These are phyloP conservation scores for Baudoinia panamericana DNA, from an alignment of 495 filamentous ascomycete species.

Conservation along the genomic window DNA sequence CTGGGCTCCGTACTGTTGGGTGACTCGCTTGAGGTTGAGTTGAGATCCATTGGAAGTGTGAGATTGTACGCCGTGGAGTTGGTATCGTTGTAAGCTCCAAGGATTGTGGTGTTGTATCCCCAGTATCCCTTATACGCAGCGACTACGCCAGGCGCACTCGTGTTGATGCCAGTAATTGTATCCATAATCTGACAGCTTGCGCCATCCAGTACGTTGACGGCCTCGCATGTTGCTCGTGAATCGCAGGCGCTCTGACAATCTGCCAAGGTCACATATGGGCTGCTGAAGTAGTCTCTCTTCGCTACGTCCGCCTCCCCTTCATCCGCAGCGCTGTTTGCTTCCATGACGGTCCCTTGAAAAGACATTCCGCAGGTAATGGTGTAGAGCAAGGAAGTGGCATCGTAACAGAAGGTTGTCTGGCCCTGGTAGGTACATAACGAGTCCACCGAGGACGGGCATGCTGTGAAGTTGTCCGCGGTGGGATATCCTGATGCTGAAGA, in stretches of 20 bases:
- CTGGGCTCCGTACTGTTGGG: too few species aligned
- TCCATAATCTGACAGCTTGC: constrained; percentile 1
- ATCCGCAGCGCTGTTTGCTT: not conserved
- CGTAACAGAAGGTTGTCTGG: constrained; percentile 12
- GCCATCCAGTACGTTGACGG: constrained; percentile 4
- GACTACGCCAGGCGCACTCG: not conserved
- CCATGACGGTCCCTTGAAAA: constrained; percentile 1
- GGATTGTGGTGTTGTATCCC: constrained; percentile 4
- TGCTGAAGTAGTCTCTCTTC: not conserved
- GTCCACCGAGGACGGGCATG: constrained; percentile 4
- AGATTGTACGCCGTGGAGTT: not conserved
- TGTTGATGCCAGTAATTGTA: constrained; percentile 6
- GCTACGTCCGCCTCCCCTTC: too few species aligned
- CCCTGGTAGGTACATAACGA: constrained; percentile 2
- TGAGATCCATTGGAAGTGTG: not conserved
- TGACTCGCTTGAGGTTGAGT: too few species aligned
- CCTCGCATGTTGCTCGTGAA: not conserved
- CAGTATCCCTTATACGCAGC: constrained; percentile 13
- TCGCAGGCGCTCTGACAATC: constrained; percentile 7
- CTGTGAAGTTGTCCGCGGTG: constrained; percentile 2
- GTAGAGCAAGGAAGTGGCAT: constrained; percentile 5
- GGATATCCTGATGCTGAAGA: constrained; percentile 6
- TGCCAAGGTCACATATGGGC: constrained; percentile 1
- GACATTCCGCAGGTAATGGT: constrained; percentile 7
- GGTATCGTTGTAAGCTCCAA: not conserved